These are phyloP conservation scores for Zasmidium cellare DNA, from an alignment of 2,329 filamentous ascomycete species.

Conservation along the genomic window DNA sequence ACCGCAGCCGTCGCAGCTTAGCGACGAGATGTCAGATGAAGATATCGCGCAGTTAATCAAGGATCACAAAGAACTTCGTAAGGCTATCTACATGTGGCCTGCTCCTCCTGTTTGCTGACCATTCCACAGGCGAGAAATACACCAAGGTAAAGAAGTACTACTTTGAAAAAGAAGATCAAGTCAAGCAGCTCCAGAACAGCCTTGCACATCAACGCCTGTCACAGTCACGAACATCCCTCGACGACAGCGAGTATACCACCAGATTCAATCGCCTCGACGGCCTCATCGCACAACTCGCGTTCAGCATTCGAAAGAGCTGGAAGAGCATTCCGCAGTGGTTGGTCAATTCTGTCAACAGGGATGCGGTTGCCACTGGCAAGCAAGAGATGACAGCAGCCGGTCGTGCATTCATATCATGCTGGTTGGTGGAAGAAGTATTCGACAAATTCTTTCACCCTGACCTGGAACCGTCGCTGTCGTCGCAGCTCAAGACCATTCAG, in stretches of 20 bases:
- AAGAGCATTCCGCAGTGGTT: slow-evolving; percentile 78
- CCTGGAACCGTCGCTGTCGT: slow-evolving; percentile 73
- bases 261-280: slow-evolving; percentile 90
- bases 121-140: slow-evolving; percentile 79
- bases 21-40: slow-evolving; percentile 49
- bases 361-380: slow-evolving; percentile 82
- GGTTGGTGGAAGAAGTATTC: slow-evolving; percentile 89
- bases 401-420: slow-evolving; percentile 81
- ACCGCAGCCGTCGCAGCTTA: slow-evolving; percentile 43
- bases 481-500: slow-evolving; percentile 81
- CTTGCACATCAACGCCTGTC: slow-evolving; percentile 94
- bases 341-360: slow-evolving; percentile 74
- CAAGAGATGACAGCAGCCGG: slow-evolving; percentile 98
- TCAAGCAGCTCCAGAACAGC: slow-evolving; percentile 95
- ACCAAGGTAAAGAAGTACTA: slow-evolving; percentile 98
- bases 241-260: slow-evolving; percentile 90
- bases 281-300: slow-evolving; percentile 90
- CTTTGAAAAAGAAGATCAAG: slow-evolving; percentile 86
- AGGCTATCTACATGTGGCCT: slow-evolving; percentile 22
- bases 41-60: slow-evolving; percentile 49
- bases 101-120: slow-evolving; percentile 18
- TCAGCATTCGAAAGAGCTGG: slow-evolving; percentile 97
- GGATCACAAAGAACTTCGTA: slow-evolving; percentile 53
- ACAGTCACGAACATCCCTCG: slow-evolving; percentile 87
- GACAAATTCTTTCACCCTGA: slow-evolving; percentile 90